Evolutionary conservation across 1,139 yeast species (phyloP).

Genomic region (Arxiozyma slooffiae): DNA sequence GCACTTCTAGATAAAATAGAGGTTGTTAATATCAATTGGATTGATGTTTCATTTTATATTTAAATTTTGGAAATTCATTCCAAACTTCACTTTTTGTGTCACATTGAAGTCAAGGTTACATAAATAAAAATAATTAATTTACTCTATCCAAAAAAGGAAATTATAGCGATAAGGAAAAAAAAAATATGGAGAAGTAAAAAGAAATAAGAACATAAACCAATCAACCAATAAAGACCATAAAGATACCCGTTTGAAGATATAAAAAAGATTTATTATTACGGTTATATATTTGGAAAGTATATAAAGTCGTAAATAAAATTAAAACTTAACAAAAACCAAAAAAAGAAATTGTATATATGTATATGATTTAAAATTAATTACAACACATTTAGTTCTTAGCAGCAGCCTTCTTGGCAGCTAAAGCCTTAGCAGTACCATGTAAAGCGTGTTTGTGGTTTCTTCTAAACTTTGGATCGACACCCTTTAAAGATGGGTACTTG

Average conservation of each 20-base stretch:
- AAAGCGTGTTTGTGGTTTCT: slow-evolving; percentile 99
- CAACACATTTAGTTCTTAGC: slow-evolving; percentile 3
- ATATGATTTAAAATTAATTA: not conserved
- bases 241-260: not conserved
- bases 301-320: slow-evolving; percentile 1
- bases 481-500: slow-evolving; percentile 97
- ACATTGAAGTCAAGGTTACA: not conserved
- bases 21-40: too few relatives aligned
- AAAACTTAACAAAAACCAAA: not conserved
- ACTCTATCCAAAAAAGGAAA: not conserved
- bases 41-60: too few relatives aligned
- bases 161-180: not conserved
- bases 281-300: not conserved
- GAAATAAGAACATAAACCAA: too few relatives aligned
- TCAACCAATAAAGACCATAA: not conserved
- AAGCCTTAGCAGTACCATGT: slow-evolving; percentile 93
- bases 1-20: too few relatives aligned
- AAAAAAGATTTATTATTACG: too few relatives aligned
- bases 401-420: slow-evolving; percentile 58
- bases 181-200: not conserved
- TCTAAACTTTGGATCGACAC: slow-evolving; percentile 98
- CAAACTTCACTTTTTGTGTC: not conserved
- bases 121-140: too few relatives aligned
- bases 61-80: too few relatives aligned
- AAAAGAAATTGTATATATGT: not conserved